phyloP scores from a whole-genome alignment of 805 yeast genomes.

The Danielia reshetovae region DNA sequence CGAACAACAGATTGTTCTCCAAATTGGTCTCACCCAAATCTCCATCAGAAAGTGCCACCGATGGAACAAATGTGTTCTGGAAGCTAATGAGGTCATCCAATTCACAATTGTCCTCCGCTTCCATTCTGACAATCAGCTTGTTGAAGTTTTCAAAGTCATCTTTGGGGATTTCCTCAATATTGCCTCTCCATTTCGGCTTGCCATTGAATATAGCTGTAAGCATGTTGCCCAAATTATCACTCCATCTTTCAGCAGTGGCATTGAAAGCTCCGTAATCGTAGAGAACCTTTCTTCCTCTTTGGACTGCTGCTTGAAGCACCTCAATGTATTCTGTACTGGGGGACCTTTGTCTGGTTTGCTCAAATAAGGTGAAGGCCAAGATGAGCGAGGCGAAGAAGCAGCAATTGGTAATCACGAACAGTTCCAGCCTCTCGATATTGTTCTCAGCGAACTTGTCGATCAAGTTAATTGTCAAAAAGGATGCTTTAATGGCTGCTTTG shows the following conservation, averaged over 20 bases:
- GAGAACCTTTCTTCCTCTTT: neutral
- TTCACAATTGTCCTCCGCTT: neutral
- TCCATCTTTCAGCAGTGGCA: neutral
- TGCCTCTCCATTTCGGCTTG: neutral
- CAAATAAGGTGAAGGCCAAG: conserved; percentile 14
- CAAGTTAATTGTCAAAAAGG: conserved; percentile 31
- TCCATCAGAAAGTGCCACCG: neutral
- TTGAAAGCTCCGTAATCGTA: conserved; percentile 1
- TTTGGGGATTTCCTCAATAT: neutral
- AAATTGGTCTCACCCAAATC: neutral
- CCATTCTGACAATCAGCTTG: neutral
- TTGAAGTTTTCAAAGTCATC: neutral
- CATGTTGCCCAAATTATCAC: conserved; percentile 1
- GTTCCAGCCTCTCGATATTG: conserved; percentile 33
- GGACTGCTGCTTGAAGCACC: neutral
- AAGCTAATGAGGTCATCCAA: neutral
- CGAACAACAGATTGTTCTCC: neutral
- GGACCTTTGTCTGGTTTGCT: neutral
- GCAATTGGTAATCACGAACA: conserved; percentile 27
- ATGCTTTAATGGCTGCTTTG: conserved; percentile 33
- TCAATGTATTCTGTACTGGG: neutral
- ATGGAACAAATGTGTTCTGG: neutral
- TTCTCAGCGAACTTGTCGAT: conserved; percentile 23
- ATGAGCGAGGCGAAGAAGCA: conserved; percentile 35
- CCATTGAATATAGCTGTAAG: neutral